Conservation (phyloP, 345 rosid species). For the Gossypium mustelinum region DNA sequence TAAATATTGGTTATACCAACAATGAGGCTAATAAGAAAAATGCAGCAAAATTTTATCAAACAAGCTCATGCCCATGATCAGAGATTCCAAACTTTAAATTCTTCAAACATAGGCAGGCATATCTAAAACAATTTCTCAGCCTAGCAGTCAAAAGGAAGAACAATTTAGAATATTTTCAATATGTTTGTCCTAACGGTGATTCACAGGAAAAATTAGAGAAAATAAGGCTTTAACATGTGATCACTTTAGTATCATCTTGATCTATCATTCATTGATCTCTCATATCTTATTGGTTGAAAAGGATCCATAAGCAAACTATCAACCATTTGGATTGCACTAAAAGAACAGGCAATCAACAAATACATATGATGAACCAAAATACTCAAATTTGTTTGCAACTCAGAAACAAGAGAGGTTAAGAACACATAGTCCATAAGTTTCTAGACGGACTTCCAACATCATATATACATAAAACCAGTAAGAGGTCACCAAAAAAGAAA, state of each 20-base stretch:
- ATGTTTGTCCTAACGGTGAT: not conserved
- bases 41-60: not conserved
- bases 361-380: not conserved
- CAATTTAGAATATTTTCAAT: not conserved
- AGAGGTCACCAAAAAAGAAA: not conserved
- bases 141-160: not conserved
- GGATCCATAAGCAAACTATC: not conserved
- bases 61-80: not conserved
- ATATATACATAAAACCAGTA: not conserved
- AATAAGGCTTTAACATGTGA: not conserved
- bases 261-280: not conserved
- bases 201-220: not conserved
- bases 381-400: not conserved
- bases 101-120: constrained; percentile 1
- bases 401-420: not conserved
- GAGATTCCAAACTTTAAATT: not conserved
- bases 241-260: not conserved
- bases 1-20: not conserved
- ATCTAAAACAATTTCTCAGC: constrained; percentile 3
- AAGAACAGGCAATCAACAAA: not conserved
- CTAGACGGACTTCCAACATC: not conserved
- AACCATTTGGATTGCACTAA: not conserved
- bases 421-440: not conserved
- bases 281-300: not conserved
- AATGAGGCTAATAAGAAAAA: not conserved